These are phyloP conservation scores for Fusarium newnesense DNA, from an alignment of 2,329 filamentous ascomycete species.

Conservation along the genomic window DNA sequence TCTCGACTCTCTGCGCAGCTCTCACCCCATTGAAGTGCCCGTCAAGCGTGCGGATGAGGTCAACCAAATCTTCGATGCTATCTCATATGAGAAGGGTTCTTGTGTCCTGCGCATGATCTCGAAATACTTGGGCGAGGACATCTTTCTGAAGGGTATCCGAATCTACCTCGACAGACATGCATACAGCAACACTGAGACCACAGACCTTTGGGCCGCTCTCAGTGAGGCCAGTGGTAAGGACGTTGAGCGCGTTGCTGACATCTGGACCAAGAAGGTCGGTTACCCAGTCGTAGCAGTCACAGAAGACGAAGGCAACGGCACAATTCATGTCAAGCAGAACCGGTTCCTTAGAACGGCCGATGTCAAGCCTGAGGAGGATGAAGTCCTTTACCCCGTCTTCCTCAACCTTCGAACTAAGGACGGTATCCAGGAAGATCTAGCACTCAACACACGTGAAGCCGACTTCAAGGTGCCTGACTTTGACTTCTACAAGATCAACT, in stretches of 20 bases:
- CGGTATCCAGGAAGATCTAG: constrained; percentile 81
- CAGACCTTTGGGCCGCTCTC: constrained; percentile 89
- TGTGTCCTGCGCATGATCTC: constrained; percentile 98
- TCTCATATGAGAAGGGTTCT: constrained; percentile 96
- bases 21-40: constrained; percentile 95
- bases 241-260: constrained; percentile 88
- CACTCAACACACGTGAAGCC: constrained; percentile 70
- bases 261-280: constrained; percentile 97
- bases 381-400: constrained; percentile 89
- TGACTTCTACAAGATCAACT: constrained; percentile 97
- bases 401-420: constrained; percentile 85
- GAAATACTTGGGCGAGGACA: constrained; percentile 90
- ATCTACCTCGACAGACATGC: constrained; percentile 95
- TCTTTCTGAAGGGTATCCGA: constrained; percentile 91
- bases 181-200: constrained; percentile 93
- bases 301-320: constrained; percentile 69
- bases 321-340: constrained; percentile 92
- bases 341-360: constrained; percentile 93
- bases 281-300: constrained; percentile 91
- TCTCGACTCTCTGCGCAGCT: constrained; percentile 91
- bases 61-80: constrained; percentile 98
- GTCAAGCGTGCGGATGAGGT: constrained; percentile 96
- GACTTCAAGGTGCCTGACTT: constrained; percentile 80
- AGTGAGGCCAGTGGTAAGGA: constrained; percentile 91
- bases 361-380: constrained; percentile 91